A percentile compares a stretch with the other conserved stretches of the same genome.
These are phyloP conservation scores for Ceratocystis harringtonii DNA, from an alignment of 2,329 filamentous ascomycete genomes.

Conservation along the genomic window DNA sequence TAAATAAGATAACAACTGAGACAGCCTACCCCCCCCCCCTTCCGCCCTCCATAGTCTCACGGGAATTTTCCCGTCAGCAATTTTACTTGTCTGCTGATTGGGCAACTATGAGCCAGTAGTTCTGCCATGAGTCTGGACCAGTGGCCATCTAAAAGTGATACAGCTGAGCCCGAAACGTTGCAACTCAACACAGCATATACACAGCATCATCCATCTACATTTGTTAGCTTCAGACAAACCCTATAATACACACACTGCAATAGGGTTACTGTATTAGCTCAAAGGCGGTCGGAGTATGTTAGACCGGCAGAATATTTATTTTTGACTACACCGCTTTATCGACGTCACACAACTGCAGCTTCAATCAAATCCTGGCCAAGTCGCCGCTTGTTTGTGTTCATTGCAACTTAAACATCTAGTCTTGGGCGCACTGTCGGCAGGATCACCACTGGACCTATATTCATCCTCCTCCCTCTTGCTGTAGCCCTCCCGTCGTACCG, in stretches of 20 bases:
- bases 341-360: background rate
- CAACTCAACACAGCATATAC: too few relatives aligned
- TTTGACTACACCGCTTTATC: background rate
- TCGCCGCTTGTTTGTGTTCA: background rate
- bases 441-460: background rate
- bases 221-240: background rate
- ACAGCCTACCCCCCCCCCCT: background rate
- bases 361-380: background rate
- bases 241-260: accelerated
- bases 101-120: too few relatives aligned
- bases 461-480: background rate
- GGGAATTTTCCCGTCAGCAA: background rate
- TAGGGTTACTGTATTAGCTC: background rate
- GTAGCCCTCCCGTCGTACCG: background rate
- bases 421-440: too few relatives aligned
- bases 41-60: background rate
- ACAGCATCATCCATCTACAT: too few relatives aligned
- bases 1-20: background rate
- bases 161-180: too few relatives aligned
- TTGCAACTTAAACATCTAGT: too few relatives aligned
- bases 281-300: background rate
- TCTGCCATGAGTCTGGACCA: too few relatives aligned
- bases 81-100: background rate
- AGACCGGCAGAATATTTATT: background rate
- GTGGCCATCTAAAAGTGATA: too few relatives aligned